phyloP scores from a whole-genome alignment of 495 filamentous ascomycete genomes.

The Hypoxylon fragiforme region DNA sequence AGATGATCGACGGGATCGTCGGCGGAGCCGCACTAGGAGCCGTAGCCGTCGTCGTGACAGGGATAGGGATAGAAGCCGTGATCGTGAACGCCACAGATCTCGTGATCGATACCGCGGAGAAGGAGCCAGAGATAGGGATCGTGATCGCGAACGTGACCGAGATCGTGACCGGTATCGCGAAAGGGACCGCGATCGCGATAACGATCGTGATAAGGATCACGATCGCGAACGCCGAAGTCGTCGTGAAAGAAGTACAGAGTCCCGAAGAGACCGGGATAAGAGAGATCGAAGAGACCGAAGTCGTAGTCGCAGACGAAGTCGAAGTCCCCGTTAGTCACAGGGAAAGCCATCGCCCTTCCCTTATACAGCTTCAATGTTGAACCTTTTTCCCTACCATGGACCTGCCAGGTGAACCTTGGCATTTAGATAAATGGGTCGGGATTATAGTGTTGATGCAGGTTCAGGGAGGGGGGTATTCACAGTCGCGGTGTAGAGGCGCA shows the following conservation, averaged over 20 bases:
- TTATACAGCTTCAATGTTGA: too few relatives aligned
- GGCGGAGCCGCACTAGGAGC: conserved; percentile 46
- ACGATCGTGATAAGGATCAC: conserved; percentile 28
- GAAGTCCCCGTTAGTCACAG: conserved; percentile 32
- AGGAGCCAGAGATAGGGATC: conserved; percentile 29
- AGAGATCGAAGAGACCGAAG: conserved; percentile 15
- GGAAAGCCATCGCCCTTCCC: background rate
- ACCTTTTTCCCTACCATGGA: too few relatives aligned
- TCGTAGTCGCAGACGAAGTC: conserved; percentile 32
- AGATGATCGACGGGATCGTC: conserved; percentile 37
- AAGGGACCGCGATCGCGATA: conserved; percentile 20
- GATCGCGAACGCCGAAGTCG: conserved; percentile 32
- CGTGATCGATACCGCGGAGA: conserved; percentile 35
- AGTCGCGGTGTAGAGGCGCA: too few relatives aligned
- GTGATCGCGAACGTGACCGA: conserved; percentile 30
- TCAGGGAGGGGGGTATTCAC: background rate
- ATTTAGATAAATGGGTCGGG: background rate
- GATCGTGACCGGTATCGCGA: conserved; percentile 36
- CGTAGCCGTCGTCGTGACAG: conserved; percentile 44
- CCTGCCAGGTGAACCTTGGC: too few relatives aligned
- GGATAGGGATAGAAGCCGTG: conserved; percentile 47
- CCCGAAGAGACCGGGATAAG: conserved; percentile 30
- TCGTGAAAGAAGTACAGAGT: conserved; percentile 34
- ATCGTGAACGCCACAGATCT: conserved; percentile 44
- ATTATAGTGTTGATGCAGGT: background rate